Evolutionary conservation across 1,139 yeast species (phyloP).

Genomic region (Yarrowia galli): DNA sequence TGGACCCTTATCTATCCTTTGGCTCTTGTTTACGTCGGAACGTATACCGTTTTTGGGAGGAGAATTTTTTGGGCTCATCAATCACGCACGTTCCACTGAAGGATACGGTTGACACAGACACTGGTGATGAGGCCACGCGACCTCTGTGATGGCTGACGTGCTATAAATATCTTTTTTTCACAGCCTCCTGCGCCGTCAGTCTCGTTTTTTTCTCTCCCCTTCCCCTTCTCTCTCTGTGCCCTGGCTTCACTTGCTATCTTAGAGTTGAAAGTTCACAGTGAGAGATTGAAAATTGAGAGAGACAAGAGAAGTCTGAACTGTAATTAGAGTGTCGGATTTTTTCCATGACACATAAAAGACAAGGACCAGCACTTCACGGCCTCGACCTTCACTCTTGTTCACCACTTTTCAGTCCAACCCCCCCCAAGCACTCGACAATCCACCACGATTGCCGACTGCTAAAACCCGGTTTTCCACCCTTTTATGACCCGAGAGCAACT

Average conservation of each 20-base stretch:
- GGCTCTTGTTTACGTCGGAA: slow-evolving; percentile 3
- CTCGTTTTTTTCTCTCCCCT: not conserved
- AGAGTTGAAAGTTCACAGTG: slow-evolving; percentile 13
- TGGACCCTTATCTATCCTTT: not conserved
- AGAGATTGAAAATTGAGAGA: slow-evolving; percentile 1
- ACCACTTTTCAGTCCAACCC: not conserved
- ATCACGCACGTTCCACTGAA: too few species aligned
- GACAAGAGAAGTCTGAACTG: slow-evolving; percentile 3
- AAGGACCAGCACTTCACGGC: not conserved
- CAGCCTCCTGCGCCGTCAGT: too few species aligned
- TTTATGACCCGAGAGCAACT: slow-evolving; percentile 54
- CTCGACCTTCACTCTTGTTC: slow-evolving; percentile 2
- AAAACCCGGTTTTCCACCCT: slow-evolving; percentile 42
- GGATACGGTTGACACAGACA: too few species aligned
- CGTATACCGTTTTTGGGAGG: slow-evolving; percentile 26
- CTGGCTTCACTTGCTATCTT: slow-evolving; percentile 18
- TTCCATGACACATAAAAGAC: slow-evolving; percentile 16
- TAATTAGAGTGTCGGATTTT: slow-evolving; percentile 7
- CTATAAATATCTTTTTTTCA: too few species aligned
- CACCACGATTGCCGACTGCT: slow-evolving; percentile 38
- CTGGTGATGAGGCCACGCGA: not conserved
- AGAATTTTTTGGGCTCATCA: not conserved
- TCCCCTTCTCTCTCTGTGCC: not conserved
- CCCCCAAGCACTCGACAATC: slow-evolving; percentile 33
- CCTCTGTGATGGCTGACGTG: not conserved